Evolutionary conservation across 2,329 filamentous ascomycete genomes (phyloP), one percentile per base, ranked within the genome.

Genomic region (Exophiala dermatitidis): DNA sequence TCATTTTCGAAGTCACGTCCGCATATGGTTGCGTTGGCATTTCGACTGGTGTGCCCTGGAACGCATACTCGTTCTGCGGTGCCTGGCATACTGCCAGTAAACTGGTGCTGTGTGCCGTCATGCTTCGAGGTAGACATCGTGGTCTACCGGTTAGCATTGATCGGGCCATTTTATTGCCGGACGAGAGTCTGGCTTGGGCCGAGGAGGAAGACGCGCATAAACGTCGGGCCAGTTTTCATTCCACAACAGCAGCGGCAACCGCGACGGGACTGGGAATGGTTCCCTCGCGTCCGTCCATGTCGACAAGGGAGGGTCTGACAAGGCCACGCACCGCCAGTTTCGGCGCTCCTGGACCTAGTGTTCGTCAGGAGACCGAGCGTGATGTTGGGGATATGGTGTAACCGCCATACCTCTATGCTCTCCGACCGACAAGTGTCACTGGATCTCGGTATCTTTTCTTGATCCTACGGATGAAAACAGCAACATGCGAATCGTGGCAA

Each of bases 141-240:
- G 77, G 76, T 8, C 62, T 82, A 57, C 78, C 79, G 0, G 76
- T 79, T 33, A 74, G 75, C 44, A 75, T 81, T 57, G 78, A 82
- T 63, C 66, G 71, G 31, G 71, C 71, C 2, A 59, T 72, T 31
- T 68, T 72, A 64, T 53, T 73, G 40, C 71, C 71, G 0, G 67
- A 61, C 56, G 69, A 72, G 57, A 65, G 63, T 10, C 63, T 71
- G 36, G 68, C 67, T 3, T 71, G 68, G 68, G 70, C 69, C 0
- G 70, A 72, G 51, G 71, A 72, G 51, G 71, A 72, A 48, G 69
- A 72, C 61, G 68, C 67, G n/a, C 67, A 50, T 29, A 60, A 38
- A 45, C 45, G 58, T 9, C 41, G 44, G 4, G 41, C 46, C 10
- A 53, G 52, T 33, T 41, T 41, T 37, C 40, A 41, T 41, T 26